Percentiles rank a stretch among this genome's conserved stretches.
Conservation (phyloP, 768 basidiomycete species). For the Leccinum ochraceum region DNA sequence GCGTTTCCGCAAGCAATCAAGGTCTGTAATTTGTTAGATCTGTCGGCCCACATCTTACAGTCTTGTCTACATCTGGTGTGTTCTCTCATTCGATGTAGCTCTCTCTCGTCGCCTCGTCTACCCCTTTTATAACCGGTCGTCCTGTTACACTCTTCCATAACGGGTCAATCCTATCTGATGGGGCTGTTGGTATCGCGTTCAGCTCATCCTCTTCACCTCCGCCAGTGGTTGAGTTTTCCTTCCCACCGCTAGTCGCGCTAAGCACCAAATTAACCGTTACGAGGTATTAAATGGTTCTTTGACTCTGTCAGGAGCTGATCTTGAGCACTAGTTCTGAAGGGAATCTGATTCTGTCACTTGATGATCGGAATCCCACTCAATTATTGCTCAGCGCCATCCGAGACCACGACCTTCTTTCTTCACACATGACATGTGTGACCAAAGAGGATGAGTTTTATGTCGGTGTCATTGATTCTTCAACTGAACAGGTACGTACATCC, state of each 20-base stretch:
- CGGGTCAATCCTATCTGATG: conserved; percentile 53
- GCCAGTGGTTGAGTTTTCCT: conserved; percentile 26
- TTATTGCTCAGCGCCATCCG: conserved; percentile 58
- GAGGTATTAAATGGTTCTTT: conserved; percentile 37
- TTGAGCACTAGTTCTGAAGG: conserved; percentile 53
- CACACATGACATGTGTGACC: conserved; percentile 25
- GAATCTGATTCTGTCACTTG: conserved; percentile 64
- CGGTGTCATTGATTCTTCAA: conserved; percentile 37
- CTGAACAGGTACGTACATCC: conserved; percentile 9
- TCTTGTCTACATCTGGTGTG: neutral
- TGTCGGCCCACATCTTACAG: conserved; percentile 1
- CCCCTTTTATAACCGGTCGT: conserved; percentile 77
- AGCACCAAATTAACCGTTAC: conserved; percentile 52
- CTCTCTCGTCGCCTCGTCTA: conserved; percentile 70
- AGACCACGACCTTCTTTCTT: conserved; percentile 32
- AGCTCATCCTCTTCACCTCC: conserved; percentile 15
- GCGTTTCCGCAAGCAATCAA: conserved; percentile 48
- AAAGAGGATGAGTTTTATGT: conserved; percentile 65
- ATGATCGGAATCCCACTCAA: conserved; percentile 59
- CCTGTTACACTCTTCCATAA: conserved; percentile 70
- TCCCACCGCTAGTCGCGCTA: conserved; percentile 46
- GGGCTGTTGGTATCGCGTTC: conserved; percentile 70
- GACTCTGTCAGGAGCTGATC: neutral
- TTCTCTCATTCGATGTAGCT: conserved; percentile 40
- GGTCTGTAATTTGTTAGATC: conserved; percentile 37